Evolutionary conservation across 2,329 filamentous ascomycete genomes (phyloP), one percentile per base, ranked within the genome.

Genomic region (Tolypocladium pustulatum): DNA sequence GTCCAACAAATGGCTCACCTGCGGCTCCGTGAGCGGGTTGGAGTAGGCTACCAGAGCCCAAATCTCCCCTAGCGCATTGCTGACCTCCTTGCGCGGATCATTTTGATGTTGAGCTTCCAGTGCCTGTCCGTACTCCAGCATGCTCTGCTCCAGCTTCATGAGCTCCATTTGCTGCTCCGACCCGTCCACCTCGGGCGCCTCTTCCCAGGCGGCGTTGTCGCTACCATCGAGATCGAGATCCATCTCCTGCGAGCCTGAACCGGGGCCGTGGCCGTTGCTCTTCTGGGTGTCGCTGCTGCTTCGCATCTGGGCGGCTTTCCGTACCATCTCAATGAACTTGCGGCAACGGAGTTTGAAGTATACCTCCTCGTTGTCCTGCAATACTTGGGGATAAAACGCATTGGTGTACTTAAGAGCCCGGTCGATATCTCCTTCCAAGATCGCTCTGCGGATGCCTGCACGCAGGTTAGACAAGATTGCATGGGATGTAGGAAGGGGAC

Each of bases 271-370:
- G 13, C 76, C 71, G 61, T 80, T 69, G 70, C 65, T 71, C 62
- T 65, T 73, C 65, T 78, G 80, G 5, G 70, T 65, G 10, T 78
- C 76, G 40, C 75, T 72, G 9, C 74, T 73, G 40, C 79, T 75
- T 66, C 79, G 80, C 22, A 88, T 72, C 64, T 92, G 88, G 2
- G 87, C 85, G 40, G 86, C 86, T 59, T 81, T 83, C 46, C 89
- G 83, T 66, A 96, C 91, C 87, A 99, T 93, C 72, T 99, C 94
- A 61, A 97, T 87, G 71, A 97, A 97, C 69, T 94, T 95, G 61
- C 91, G 86, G 69, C 92, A 97, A 64, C 88, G 85, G 55, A 99
- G 78, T 59, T 87, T 88, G 74, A 99, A 97, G 69, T 92, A 86
- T 20, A 97, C 91, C 57, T 91, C 85, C 58, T 90, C 85, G 67